Evolutionary conservation across 805 yeast genomes (phyloP), one percentile per base, ranked within the genome.

Genomic region (Komagataella phaffii): DNA sequence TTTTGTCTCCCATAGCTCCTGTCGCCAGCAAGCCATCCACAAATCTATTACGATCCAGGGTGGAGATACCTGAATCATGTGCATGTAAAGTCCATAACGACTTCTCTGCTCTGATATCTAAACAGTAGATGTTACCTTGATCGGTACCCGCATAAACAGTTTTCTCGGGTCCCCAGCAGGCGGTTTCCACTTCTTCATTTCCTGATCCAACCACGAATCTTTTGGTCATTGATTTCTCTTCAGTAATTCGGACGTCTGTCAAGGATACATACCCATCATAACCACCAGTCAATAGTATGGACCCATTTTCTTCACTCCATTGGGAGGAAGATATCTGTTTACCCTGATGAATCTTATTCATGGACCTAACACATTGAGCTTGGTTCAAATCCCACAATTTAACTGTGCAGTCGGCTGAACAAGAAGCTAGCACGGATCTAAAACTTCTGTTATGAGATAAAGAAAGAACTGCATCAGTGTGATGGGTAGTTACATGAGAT

Each of bases 11-110:
- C 89, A 86, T 85, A 5, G 96, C 96, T 50, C 93, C 83, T 1
- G 98, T 88, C 21, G 82, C 80, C 62, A 93, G 66, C 73, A 87
- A 69, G 17, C 91, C 93, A 23, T 83, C 81, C 36, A 88, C 64
- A 62, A 71, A 77, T 23, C 64, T 63, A 68, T 88, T 90, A 44
- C 83, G 75, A 57, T 83, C 84, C 58, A 93, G 75, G 2, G 91
- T 74, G 3, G 96, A 84, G 55, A 93, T 84, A 55, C 96, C 97
- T 2, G 95, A 79, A 68, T 93, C 98, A 65, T 93, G 99, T 2
- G 98, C 98, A 66, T 93, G 96, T 58, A 93, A 73, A 2, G 96
- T 88, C 99, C 99, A 93, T 36, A 91, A 60, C 17, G 97, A 90
- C 56, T 75, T 76, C 53, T 73, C 70, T 50, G 69, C 70, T 65